phyloP scores from a whole-genome alignment of 305 asterid genomes.

The Plantago lanceolata region DNA sequence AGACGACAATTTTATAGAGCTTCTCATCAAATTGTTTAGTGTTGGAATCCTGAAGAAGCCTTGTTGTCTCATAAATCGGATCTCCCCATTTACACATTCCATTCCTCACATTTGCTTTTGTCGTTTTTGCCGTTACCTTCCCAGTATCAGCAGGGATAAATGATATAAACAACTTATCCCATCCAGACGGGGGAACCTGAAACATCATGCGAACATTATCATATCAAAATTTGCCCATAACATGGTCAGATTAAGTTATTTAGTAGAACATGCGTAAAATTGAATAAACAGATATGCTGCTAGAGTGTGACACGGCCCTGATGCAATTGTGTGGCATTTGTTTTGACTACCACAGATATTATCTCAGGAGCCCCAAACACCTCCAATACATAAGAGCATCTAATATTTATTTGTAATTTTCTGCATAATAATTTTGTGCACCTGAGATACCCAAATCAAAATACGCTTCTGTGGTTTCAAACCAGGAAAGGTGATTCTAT shows the following conservation, averaged over 20 bases:
- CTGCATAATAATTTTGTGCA: neutral
- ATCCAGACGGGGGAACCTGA: conserved; percentile 94
- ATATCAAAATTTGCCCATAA: conserved; percentile 4
- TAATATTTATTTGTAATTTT: too few relatives aligned
- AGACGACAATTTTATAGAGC: conserved; percentile 86
- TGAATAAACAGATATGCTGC: too few relatives aligned
- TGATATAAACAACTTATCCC: conserved; percentile 96
- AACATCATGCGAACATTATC: conserved; percentile 23
- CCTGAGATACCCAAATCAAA: neutral
- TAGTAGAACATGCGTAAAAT: too few relatives aligned
- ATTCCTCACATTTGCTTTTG: conserved; percentile 87
- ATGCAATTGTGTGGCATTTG: too few relatives aligned
- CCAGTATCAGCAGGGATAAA: conserved; percentile 78
- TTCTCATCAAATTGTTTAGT: conserved; percentile 88
- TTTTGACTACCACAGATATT: too few relatives aligned
- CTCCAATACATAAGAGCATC: neutral
- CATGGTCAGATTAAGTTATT: neutral
- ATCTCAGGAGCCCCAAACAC: neutral
- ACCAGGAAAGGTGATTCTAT: neutral
- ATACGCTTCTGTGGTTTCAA: neutral
- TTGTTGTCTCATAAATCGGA: conserved; percentile 95
- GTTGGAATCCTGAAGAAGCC: conserved; percentile 88
- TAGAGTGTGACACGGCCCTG: too few relatives aligned
- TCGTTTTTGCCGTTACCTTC: conserved; percentile 81
- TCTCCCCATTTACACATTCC: conserved; percentile 99